Conservation (phyloP, 2,329 filamentous ascomycete species). For the Cladosporium sp. region DNA sequence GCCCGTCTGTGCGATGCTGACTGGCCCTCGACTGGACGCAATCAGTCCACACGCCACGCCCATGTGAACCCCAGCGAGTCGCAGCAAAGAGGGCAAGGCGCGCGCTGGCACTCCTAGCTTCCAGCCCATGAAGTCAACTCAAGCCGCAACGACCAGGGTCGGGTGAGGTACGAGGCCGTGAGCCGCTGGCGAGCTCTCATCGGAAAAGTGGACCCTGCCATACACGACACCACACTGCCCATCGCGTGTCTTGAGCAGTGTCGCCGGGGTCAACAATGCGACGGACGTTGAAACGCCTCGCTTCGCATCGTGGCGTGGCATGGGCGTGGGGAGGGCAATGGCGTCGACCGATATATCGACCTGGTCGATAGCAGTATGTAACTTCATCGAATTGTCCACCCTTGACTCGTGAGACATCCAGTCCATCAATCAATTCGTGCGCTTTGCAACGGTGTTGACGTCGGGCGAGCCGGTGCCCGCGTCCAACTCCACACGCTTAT, state of each 20-base stretch:
- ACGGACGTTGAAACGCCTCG: slow-evolving; percentile 21
- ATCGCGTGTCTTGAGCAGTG: slow-evolving; percentile 17
- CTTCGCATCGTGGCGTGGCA: slow-evolving; percentile 20
- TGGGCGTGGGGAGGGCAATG: neutral
- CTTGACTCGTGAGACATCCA: slow-evolving; percentile 19
- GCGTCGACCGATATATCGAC: slow-evolving; percentile 18
- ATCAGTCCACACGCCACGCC: slow-evolving; percentile 20
- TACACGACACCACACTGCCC: slow-evolving; percentile 12
- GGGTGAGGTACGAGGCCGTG: slow-evolving; percentile 15
- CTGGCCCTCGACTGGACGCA: slow-evolving; percentile 1
- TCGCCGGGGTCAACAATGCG: slow-evolving; percentile 11
- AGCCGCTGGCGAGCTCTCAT: slow-evolving; percentile 17
- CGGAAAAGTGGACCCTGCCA: slow-evolving; percentile 17
- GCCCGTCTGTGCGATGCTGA: slow-evolving; percentile 2
- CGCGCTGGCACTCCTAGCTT: slow-evolving; percentile 21
- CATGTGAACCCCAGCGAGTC: slow-evolving; percentile 17
- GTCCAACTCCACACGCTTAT: neutral
- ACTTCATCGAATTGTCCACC: slow-evolving; percentile 6
- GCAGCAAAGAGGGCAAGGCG: slow-evolving; percentile 16
- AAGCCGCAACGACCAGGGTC: slow-evolving; percentile 19
- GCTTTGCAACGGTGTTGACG: slow-evolving; percentile 9
- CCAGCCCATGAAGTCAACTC: slow-evolving; percentile 21
- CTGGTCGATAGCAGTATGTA: slow-evolving; percentile 16
- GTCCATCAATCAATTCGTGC: neutral
- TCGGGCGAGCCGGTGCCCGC: slow-evolving; percentile 10